Conservation (phyloP, 2,329 filamentous ascomycete genomes). For the Fusarium chuoi region DNA sequence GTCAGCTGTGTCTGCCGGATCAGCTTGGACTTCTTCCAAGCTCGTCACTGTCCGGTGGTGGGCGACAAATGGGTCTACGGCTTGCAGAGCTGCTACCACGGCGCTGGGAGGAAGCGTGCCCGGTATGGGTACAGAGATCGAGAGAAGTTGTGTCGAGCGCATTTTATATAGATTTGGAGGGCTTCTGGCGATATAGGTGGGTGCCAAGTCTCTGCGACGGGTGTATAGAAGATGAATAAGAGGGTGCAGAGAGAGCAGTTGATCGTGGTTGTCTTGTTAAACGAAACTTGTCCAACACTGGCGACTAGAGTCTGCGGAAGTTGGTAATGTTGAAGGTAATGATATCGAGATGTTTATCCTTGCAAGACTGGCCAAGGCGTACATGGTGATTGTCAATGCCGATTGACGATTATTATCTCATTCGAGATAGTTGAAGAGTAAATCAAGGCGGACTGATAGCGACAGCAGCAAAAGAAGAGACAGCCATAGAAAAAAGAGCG, state of each 20-base stretch:
- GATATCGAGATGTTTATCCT: constrained; percentile 27
- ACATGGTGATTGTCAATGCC: constrained; percentile 36
- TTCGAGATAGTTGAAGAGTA: constrained; percentile 1
- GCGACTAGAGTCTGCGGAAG: constrained; percentile 1
- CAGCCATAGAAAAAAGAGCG: neutral
- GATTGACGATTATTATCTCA: constrained; percentile 1
- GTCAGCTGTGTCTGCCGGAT: constrained; percentile 48
- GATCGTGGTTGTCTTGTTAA: neutral
- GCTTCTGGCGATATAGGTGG: neutral
- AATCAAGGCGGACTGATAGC: neutral
- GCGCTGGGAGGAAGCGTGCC: constrained; percentile 49
- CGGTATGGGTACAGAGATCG: constrained; percentile 56
- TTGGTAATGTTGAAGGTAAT: constrained; percentile 8
- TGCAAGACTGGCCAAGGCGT: constrained; percentile 29
- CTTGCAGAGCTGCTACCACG: constrained; percentile 54
- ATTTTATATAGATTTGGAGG: constrained; percentile 37
- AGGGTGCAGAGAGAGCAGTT: neutral
- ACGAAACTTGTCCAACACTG: neutral
- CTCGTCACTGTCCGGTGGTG: constrained; percentile 52
- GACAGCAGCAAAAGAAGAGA: neutral
- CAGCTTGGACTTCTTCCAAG: constrained; percentile 49
- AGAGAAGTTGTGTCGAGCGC: constrained; percentile 47
- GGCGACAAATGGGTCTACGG: constrained; percentile 54
- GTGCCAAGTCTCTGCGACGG: neutral
- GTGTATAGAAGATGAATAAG: neutral